Evolutionary conservation across 192 early-diverging fungal species (phyloP), one percentile per base, ranked within the genome.

Genomic region (Thoreauomyces humboldtii): DNA sequence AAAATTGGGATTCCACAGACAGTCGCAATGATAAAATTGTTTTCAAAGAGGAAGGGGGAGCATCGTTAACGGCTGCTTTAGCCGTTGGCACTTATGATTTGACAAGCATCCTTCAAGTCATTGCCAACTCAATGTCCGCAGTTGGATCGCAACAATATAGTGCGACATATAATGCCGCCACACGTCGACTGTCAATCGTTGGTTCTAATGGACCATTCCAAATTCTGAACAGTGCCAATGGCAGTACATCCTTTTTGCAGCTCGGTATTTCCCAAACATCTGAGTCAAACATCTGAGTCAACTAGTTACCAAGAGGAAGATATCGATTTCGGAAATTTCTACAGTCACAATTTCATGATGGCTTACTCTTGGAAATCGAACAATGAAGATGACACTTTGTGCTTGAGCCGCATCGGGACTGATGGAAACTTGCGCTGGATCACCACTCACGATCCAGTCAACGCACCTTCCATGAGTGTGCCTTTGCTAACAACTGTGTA

Each of bases 241-340:
- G 55, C 1, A n/a, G 14, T 0, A 57, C 28, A 0, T 9, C 55
- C 17, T 57, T 12, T 2, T 3, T 57, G 2, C 55, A 57, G 28
- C 55, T 57, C 2, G 55, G 55, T 34, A 57, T 57, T 14, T 22
- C 14, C 14, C 25, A 56, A 56, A 32, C 11, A 7, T 56, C 54
- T 14, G 54, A 56, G 32, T n/a, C n/a, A n/a, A n/a, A n/a, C n/a
- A n/a, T n/a, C n/a, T n/a, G n/a, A n/a, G n/a, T n/a, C n/a, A n/a
- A 56, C 54, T 7, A 12, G 11, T 17, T 57, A 57, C 2, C 14
- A 57, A 25, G 1, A 11, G 0, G 55, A 57, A 22, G 55, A 57
- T 24, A 28, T 57, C 35, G 55, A 57, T 4, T 34, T 57, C 14
- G 55, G 14, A 0, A 57, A 57, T 7, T 57, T 57, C 28, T 17